These are phyloP conservation scores for Aspergillus neotritici DNA, from an alignment of 2,329 filamentous ascomycete species.

Conservation along the genomic window DNA sequence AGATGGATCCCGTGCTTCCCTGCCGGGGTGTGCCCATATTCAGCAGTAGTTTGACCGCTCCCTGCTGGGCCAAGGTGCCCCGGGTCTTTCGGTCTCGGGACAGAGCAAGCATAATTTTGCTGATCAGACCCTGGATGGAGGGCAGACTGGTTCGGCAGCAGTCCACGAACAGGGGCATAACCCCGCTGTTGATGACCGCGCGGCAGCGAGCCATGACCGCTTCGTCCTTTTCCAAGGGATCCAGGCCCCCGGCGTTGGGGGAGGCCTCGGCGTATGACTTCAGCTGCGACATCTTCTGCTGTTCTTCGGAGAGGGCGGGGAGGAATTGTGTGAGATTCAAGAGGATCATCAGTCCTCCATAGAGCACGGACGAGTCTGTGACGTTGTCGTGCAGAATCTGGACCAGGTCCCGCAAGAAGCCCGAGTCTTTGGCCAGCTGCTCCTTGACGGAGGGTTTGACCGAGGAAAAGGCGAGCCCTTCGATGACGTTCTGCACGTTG, in stretches of 20 bases:
- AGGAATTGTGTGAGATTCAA: constrained; percentile 77
- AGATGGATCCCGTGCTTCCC: constrained; percentile 34
- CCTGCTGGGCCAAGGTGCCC: constrained; percentile 81
- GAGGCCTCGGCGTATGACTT: constrained; percentile 90
- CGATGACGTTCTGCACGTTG: constrained; percentile 70
- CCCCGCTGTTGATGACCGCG: constrained; percentile 69
- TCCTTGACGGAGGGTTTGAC: constrained; percentile 82
- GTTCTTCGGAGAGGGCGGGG: constrained; percentile 75
- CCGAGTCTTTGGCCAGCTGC: constrained; percentile 61
- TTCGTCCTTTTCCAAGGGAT: constrained; percentile 69
- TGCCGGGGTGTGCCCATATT: constrained; percentile 52
- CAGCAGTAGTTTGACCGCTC: constrained; percentile 80
- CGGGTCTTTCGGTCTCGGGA: constrained; percentile 68
- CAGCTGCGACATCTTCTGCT: constrained; percentile 84
- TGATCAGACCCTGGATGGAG: constrained; percentile 63
- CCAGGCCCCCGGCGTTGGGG: constrained; percentile 57
- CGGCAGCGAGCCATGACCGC: constrained; percentile 71
- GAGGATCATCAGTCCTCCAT: constrained; percentile 80
- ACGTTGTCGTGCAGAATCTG: constrained; percentile 41
- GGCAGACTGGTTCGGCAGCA: constrained; percentile 66
- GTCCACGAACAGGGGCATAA: constrained; percentile 70
- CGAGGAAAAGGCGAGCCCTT: constrained; percentile 88
- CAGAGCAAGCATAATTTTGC: constrained; percentile 71
- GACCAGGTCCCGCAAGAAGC: constrained; percentile 66
- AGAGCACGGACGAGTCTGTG: constrained; percentile 66